Evolutionary conservation across 805 yeast species (phyloP).

Genomic region (Cyberlindnera lachancei): DNA sequence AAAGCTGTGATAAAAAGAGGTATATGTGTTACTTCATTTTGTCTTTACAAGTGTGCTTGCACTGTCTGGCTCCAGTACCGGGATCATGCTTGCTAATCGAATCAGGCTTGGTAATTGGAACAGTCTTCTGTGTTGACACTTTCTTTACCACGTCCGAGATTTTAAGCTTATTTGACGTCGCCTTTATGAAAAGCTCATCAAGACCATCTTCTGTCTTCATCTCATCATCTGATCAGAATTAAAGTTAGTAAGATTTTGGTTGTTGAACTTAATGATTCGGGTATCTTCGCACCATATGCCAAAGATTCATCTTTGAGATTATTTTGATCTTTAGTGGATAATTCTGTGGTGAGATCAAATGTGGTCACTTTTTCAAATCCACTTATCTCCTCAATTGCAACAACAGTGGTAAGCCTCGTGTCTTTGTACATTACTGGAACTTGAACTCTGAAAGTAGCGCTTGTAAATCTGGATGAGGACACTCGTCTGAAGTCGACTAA

Average conservation of each 20-base stretch:
- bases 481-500: conserved; percentile 40
- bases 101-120: too few relatives aligned
- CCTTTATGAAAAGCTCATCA: conserved; percentile 24
- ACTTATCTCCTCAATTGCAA: conserved; percentile 34
- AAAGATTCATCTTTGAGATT: neutral
- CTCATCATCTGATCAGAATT: conserved; percentile 11
- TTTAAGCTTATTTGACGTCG: conserved; percentile 3
- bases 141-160: conserved; percentile 19
- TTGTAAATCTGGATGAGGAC: conserved; percentile 19
- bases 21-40: conserved; percentile 16
- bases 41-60: conserved; percentile 37
- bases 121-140: too few relatives aligned
- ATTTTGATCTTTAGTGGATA: neutral
- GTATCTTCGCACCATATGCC: neutral
- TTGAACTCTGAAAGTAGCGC: conserved; percentile 23
- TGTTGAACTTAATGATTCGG: neutral
- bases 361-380: conserved; percentile 18
- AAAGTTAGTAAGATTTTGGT: conserved; percentile 7
- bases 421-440: conserved; percentile 13
- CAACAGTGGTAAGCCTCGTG: conserved; percentile 23
- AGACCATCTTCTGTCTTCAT: conserved; percentile 20
- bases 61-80: too few relatives aligned
- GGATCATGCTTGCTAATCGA: too few relatives aligned
- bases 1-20: too few relatives aligned
- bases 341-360: conserved; percentile 6